Conservation (phyloP, 441 rosid species). For the Arabidopsis lyrata region DNA sequence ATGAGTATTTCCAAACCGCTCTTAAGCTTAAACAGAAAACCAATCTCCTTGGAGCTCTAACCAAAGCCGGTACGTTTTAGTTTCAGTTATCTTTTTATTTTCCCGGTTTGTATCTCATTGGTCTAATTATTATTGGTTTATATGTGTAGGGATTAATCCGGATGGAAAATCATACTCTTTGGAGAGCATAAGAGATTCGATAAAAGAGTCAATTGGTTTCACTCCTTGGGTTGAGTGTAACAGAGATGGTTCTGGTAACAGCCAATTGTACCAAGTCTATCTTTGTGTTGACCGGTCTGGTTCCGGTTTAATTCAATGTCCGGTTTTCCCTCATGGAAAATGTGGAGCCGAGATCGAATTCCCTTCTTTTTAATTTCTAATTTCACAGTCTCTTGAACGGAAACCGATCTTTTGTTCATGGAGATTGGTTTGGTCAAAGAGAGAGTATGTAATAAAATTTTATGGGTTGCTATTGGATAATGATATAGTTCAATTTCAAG, state of each 20-base stretch:
- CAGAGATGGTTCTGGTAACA: slow-evolving; percentile 52
- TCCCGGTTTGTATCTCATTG: not conserved
- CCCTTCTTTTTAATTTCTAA: slow-evolving; percentile 48
- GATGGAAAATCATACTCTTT: slow-evolving; percentile 61
- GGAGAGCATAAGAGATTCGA: slow-evolving; percentile 60
- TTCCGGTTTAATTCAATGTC: slow-evolving; percentile 69
- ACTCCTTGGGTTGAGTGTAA: slow-evolving; percentile 77
- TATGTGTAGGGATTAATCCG: slow-evolving; percentile 61
- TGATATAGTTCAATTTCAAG: not conserved
- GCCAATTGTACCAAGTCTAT: slow-evolving; percentile 72
- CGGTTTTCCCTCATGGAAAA: slow-evolving; percentile 54
- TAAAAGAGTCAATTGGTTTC: slow-evolving; percentile 57
- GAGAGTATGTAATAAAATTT: slow-evolving; percentile 1
- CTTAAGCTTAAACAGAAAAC: slow-evolving; percentile 54
- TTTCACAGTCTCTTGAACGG: not conserved
- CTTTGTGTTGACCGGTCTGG: slow-evolving; percentile 78
- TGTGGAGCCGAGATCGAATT: slow-evolving; percentile 66
- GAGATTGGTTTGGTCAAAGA: slow-evolving; percentile 54
- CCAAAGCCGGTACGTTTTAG: slow-evolving; percentile 49
- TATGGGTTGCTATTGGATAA: not conserved
- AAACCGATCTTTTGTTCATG: slow-evolving; percentile 32
- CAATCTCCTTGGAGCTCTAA: slow-evolving; percentile 56
- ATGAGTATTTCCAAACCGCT: slow-evolving; percentile 57
- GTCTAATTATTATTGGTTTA: slow-evolving; percentile 24
- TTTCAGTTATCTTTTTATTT: no score